Percentiles rank a stretch among this genome's conserved stretches.
These are phyloP conservation scores for Decorospora gaudefroyi DNA, from an alignment of 2,329 filamentous ascomycete genomes.

Conservation along the genomic window DNA sequence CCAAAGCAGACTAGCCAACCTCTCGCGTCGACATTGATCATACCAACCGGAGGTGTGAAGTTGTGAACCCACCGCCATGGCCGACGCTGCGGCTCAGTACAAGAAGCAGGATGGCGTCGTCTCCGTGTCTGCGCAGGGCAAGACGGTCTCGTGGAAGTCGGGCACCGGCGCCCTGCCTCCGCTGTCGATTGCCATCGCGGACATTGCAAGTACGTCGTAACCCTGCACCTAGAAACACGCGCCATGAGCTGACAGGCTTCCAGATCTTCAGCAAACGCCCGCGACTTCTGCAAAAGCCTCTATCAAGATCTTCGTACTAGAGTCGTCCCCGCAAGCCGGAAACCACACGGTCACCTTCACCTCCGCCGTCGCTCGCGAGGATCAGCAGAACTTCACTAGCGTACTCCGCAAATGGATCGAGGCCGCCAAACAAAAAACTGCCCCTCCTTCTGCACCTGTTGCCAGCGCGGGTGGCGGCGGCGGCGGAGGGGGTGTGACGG, in stretches of 20 bases:
- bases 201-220: constrained; percentile 75
- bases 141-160: constrained; percentile 80
- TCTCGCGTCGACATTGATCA: constrained; percentile 6
- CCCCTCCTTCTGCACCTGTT: constrained; percentile 43
- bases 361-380: constrained; percentile 73
- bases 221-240: background rate
- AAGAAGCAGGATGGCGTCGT: constrained; percentile 96
- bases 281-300: constrained; percentile 87
- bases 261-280: constrained; percentile 93
- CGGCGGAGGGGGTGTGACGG: constrained; percentile 53
- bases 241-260: constrained; percentile 12
- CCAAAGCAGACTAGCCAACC: constrained; percentile 14
- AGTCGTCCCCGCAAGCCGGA: constrained; percentile 62
- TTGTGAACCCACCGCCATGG: constrained; percentile 45
- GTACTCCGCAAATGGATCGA: constrained; percentile 78
- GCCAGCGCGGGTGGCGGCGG: constrained; percentile 33
- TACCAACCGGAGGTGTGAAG: too few relatives aligned
- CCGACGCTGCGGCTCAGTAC: constrained; percentile 60
- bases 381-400: constrained; percentile 86
- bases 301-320: constrained; percentile 84
- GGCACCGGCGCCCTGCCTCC: constrained; percentile 64
- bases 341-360: constrained; percentile 90
- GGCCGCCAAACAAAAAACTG: constrained; percentile 60
- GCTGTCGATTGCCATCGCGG: constrained; percentile 71
- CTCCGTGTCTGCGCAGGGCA: constrained; percentile 72